These are phyloP conservation scores for Pseudonitzschia multistriata DNA, from an alignment of 108 stramenopile species.

Conservation along the genomic window DNA sequence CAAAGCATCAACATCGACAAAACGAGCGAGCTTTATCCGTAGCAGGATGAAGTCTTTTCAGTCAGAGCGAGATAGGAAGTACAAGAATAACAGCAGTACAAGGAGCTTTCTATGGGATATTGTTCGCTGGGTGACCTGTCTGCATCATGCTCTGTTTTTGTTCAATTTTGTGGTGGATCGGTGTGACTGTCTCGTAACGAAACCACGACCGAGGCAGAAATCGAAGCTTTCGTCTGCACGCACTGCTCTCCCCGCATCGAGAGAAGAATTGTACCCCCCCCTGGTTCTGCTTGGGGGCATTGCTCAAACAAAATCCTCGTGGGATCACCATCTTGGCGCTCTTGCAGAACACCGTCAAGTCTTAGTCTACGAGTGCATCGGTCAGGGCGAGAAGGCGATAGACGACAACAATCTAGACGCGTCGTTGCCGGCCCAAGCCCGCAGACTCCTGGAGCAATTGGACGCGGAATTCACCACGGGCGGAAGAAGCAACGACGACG, in stretches of 20 bases:
- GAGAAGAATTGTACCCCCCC: conserved; percentile 29
- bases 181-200: too few relatives aligned
- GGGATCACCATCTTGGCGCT: conserved; percentile 49
- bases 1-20: too few relatives aligned
- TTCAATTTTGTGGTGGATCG: too few relatives aligned
- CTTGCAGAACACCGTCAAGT: conserved; percentile 40
- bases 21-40: too few relatives aligned
- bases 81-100: too few relatives aligned
- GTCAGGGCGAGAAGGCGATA: conserved; percentile 38
- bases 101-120: too few relatives aligned
- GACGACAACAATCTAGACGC: conserved; percentile 32
- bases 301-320: conserved; percentile 58
- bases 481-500: background rate
- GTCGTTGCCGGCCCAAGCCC: conserved; percentile 42
- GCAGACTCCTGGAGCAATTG: conserved; percentile 36
- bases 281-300: conserved; percentile 54
- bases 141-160: too few relatives aligned
- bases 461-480: conserved; percentile 5
- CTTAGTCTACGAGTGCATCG: conserved; percentile 53
- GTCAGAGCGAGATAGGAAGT: too few relatives aligned
- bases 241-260: background rate
- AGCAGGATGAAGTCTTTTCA: too few relatives aligned
- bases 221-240: background rate
- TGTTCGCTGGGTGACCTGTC: too few relatives aligned
- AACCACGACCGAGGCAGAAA: too few relatives aligned